A percentile compares a stretch with the other conserved stretches of the same genome.
Evolutionary conservation across 208 protist genomes (phyloP).

Genomic region (Crithidia fasciculata): DNA sequence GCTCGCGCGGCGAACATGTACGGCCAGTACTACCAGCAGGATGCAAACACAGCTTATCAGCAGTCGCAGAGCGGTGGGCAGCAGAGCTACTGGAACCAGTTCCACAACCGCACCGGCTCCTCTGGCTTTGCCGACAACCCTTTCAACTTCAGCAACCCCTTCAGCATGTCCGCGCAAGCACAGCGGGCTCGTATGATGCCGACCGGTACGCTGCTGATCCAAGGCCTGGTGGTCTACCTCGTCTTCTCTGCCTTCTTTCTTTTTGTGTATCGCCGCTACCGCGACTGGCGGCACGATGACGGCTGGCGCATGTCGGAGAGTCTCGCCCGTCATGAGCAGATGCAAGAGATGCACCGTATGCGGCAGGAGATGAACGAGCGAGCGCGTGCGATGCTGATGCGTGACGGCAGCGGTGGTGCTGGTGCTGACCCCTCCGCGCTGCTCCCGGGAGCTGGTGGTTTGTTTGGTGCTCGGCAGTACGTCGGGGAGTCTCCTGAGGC

Average conservation of each 20-base stretch:
- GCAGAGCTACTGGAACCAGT: slow-evolving; percentile 60
- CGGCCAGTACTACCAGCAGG: slow-evolving; percentile 46
- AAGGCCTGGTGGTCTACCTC: slow-evolving; percentile 74
- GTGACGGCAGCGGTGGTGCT: slow-evolving; percentile 6
- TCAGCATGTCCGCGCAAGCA: slow-evolving; percentile 50
- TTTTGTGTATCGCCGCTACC: slow-evolving; percentile 62
- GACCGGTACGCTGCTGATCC: slow-evolving; percentile 50
- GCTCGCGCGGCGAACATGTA: slow-evolving; percentile 21
- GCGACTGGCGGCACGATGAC: slow-evolving; percentile 77
- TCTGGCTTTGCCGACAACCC: slow-evolving; percentile 58
- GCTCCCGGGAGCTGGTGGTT: not conserved
- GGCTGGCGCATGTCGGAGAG: slow-evolving; percentile 84
- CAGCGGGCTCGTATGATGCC: slow-evolving; percentile 59
- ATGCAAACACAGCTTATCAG: slow-evolving; percentile 42
- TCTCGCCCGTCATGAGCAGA: slow-evolving; percentile 74
- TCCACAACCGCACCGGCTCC: slow-evolving; percentile 19
- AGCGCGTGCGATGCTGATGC: slow-evolving; percentile 29
- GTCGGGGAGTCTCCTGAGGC: slow-evolving; percentile 47
- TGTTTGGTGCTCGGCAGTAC: slow-evolving; percentile 32
- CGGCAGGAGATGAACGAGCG: slow-evolving; percentile 77
- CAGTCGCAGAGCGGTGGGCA: slow-evolving; percentile 33
- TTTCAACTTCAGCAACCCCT: slow-evolving; percentile 58
- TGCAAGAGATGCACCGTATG: slow-evolving; percentile 76
- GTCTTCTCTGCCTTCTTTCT: slow-evolving; percentile 60
- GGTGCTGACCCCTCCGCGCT: not conserved